Base-by-base conservation (phyloP, 352 stramenopile species). In the Phytophthora sansomeana region DNA sequence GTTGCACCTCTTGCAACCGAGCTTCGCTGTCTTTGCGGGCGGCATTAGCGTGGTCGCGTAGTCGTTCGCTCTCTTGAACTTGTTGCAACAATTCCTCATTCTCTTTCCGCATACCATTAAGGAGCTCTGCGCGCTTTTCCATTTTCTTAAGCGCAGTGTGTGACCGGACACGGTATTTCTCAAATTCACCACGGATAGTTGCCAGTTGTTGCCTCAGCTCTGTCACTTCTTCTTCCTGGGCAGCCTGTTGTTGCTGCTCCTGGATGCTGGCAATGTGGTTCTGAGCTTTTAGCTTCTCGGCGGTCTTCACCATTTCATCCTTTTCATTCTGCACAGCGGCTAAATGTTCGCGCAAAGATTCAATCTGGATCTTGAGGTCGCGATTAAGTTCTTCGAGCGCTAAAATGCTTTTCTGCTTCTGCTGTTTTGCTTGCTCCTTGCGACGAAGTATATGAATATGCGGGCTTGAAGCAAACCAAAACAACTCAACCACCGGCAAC, bases 81-180 rank as follows among this genome's bases (percentile, higher is more conserved):
- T 77, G 50, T 5, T 60, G 51, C 29, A 72, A 48, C 33, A 92
- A 53, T 28, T 36, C 42, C 28, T 90, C 83, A 19, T 92, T 93
- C 51, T 91, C 86, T 32, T 87, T 91, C 14, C 77, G 80, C 86
- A 93, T 95, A 11, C 76, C 75, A 46, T 95, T 95, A 28, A 95
- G 70, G 16, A 95, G 55, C 55, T 93, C 84, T 9, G 85, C 79
- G 26, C 87, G 80, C 55, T 90, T 93, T 61, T 95, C 87, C 35
- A 93, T 77, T 58, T 93, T 93, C 64, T 93, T 93, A 4, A 95
- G 53, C 2, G 87, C 87, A 1, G 87, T 76, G 44, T 90, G 85
- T 8, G 83, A 91, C 13, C 81, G 72, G 33, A 73, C 66, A 43
- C 85, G 81, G 38, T 95, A 95, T 42, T 74, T 66, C 53, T 92